Conservation (phyloP, 164 flowering plant species). For the Santalum album region DNA sequence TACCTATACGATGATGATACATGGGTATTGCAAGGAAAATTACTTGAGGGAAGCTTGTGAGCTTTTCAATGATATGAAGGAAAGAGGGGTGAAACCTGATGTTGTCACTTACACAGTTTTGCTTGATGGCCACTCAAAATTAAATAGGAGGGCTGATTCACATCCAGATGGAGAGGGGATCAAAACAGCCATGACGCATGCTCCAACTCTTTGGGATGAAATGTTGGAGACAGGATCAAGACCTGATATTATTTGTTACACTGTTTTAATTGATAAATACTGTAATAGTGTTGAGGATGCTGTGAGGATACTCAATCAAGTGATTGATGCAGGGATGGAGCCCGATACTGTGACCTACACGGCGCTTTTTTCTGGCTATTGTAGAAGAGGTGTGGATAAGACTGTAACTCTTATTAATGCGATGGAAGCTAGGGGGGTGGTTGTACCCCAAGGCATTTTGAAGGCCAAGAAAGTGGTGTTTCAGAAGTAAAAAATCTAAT, state of each 20-base stretch:
- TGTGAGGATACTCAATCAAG: conserved; percentile 34
- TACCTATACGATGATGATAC: conserved; percentile 58
- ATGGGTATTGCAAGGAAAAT: conserved; percentile 51
- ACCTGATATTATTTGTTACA: conserved; percentile 53
- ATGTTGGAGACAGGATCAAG: conserved; percentile 33
- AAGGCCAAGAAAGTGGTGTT: conserved; percentile 19
- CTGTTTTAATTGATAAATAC: conserved; percentile 52
- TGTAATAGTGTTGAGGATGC: conserved; percentile 50
- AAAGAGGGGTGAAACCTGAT: conserved; percentile 57
- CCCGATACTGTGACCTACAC: conserved; percentile 66
- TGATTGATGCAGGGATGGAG: conserved; percentile 47
- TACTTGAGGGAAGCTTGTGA: conserved; percentile 36
- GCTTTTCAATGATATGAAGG: conserved; percentile 54
- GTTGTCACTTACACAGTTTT: conserved; percentile 59
- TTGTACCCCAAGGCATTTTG: conserved; percentile 12
- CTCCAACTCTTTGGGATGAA: conserved; percentile 26
- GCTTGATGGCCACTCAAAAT: conserved; percentile 38
- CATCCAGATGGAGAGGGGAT: not conserved
- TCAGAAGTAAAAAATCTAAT: not conserved
- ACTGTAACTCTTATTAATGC: conserved; percentile 40
- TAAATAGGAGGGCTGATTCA: conserved; percentile 3
- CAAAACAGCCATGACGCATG: conserved; percentile 12
- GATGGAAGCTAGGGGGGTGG: conserved; percentile 43
- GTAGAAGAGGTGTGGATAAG: conserved; percentile 29
- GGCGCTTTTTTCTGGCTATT: conserved; percentile 46